phyloP scores from a whole-genome alignment of 768 basidiomycete genomes.

The Boletus sensibilis region DNA sequence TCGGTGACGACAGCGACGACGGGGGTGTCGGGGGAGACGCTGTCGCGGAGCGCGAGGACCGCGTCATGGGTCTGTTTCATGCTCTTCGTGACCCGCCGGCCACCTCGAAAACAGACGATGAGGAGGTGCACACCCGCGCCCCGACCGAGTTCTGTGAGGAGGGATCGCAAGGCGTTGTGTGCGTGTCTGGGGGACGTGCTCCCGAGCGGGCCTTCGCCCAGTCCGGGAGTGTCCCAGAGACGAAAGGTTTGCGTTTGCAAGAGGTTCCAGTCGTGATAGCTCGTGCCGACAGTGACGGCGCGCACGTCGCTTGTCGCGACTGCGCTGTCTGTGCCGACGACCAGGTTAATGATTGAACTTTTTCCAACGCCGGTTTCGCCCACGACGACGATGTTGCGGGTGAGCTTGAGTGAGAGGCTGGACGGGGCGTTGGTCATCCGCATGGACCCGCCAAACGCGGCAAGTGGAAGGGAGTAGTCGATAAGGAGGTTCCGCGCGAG shows the following conservation, averaged over 20 bases:
- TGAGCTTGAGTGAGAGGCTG: constrained; percentile 17
- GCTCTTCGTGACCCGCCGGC: constrained; percentile 18
- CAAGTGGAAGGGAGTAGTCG: constrained; percentile 18
- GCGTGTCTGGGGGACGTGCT: constrained; percentile 10
- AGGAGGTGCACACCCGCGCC: constrained; percentile 21
- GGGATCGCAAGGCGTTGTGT: constrained; percentile 20
- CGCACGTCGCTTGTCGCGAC: constrained; percentile 13
- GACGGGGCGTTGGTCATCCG: constrained; percentile 3
- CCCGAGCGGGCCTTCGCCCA: constrained; percentile 15
- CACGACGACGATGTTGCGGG: constrained; percentile 38
- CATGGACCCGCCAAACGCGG: not conserved
- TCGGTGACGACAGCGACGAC: constrained; percentile 20
- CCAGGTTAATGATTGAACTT: constrained; percentile 23
- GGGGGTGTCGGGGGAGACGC: constrained; percentile 17
- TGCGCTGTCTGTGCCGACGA: constrained; percentile 18
- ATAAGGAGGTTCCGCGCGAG: constrained; percentile 25
- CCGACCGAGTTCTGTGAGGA: constrained; percentile 21
- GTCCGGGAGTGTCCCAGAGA: constrained; percentile 27
- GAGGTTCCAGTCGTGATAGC: constrained; percentile 24
- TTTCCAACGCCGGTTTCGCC: constrained; percentile 37
- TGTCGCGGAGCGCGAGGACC: constrained; percentile 17
- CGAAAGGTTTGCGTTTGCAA: constrained; percentile 23
- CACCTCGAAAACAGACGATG: constrained; percentile 20
- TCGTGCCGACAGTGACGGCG: constrained; percentile 21
- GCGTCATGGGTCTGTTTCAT: constrained; percentile 23